Percentiles rank a stretch among this genome's conserved stretches.
Conservation (phyloP, 1,284 basidiomycete genomes). For the Sphaerobolus stellatus region DNA sequence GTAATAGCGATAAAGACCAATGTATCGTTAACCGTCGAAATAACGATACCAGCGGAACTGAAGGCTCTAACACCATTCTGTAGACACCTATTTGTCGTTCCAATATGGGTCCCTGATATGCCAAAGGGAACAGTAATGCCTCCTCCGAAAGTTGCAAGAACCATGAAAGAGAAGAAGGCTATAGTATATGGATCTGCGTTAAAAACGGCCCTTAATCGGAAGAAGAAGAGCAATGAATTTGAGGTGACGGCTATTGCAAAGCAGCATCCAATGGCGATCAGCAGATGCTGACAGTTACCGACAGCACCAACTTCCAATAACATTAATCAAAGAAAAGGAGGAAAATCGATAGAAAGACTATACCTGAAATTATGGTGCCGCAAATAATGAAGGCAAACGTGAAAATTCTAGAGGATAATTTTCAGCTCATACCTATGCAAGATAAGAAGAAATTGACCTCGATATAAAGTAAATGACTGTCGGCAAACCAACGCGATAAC, state of each 20-base stretch:
- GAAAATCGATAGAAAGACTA: no score
- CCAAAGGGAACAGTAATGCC: slow-evolving; percentile 24
- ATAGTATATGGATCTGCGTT: slow-evolving; percentile 22
- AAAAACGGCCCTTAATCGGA: slow-evolving; percentile 36
- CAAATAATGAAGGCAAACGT: no score
- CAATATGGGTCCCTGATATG: slow-evolving; percentile 25
- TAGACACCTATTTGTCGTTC: slow-evolving; percentile 28
- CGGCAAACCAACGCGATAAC: slow-evolving; percentile 18
- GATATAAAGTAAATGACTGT: slow-evolving; percentile 27
- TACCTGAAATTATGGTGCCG: no score
- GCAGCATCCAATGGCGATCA: slow-evolving; percentile 10
- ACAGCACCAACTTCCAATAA: no score
- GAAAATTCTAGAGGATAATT: no score
- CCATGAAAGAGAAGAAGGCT: slow-evolving; percentile 29
- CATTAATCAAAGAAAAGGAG: no score
- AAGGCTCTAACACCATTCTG: slow-evolving; percentile 21
- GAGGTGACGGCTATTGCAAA: slow-evolving; percentile 24
- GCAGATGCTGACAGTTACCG: slow-evolving; percentile 10
- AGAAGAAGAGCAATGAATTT: slow-evolving; percentile 36
- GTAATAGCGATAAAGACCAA: slow-evolving; percentile 33
- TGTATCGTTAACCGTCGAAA: slow-evolving; percentile 27
- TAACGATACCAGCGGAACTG: slow-evolving; percentile 20
- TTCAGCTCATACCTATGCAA: no score
- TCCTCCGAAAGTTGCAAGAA: slow-evolving; percentile 29
- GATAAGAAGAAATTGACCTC: no score